Evolutionary conservation across 108 stramenopile genomes (phyloP).

Genomic region (Pelagomonas calceolata): DNA sequence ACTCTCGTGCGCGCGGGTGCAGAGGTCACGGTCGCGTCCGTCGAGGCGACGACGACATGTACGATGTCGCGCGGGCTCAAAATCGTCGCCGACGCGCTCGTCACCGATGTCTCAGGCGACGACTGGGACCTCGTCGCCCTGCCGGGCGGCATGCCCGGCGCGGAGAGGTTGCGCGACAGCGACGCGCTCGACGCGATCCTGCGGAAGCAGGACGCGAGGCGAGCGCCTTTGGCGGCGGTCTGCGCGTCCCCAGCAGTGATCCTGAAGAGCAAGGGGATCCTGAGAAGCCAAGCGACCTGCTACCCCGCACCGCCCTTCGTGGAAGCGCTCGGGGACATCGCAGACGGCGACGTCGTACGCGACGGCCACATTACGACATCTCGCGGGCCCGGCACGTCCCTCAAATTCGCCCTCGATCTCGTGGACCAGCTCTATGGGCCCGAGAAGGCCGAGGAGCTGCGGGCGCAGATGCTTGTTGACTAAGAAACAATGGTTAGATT

Average conservation of each 20-base stretch:
- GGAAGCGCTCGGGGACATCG: constrained; percentile 35
- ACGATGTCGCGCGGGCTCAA: background rate
- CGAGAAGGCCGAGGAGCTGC: constrained; percentile 35
- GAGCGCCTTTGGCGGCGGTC: constrained; percentile 52
- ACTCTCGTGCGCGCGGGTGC: constrained; percentile 70
- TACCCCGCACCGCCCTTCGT: constrained; percentile 69
- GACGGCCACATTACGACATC: constrained; percentile 11
- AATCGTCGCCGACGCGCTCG: background rate
- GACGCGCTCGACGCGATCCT: constrained; percentile 47
- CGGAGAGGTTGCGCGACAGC: constrained; percentile 63
- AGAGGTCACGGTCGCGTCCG: background rate
- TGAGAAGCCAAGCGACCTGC: constrained; percentile 65
- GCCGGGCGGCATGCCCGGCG: constrained; percentile 39
- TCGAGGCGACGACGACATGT: background rate
- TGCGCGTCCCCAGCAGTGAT: constrained; percentile 80
- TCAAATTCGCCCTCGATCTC: constrained; percentile 53
- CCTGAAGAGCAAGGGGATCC: constrained; percentile 54
- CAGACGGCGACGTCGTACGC: constrained; percentile 50
- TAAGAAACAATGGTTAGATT: no score
- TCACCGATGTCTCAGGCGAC: background rate
- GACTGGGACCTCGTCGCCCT: background rate
- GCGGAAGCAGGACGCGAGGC: constrained; percentile 49
- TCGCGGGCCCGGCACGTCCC: constrained; percentile 26
- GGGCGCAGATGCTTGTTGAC: constrained; percentile 29
- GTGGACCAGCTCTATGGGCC: constrained; percentile 40